A percentile compares a stretch with the other conserved stretches of the same genome.
phyloP scores from a whole-genome alignment of 208 protist species.

The Kentomonas sorsogonicus region DNA sequence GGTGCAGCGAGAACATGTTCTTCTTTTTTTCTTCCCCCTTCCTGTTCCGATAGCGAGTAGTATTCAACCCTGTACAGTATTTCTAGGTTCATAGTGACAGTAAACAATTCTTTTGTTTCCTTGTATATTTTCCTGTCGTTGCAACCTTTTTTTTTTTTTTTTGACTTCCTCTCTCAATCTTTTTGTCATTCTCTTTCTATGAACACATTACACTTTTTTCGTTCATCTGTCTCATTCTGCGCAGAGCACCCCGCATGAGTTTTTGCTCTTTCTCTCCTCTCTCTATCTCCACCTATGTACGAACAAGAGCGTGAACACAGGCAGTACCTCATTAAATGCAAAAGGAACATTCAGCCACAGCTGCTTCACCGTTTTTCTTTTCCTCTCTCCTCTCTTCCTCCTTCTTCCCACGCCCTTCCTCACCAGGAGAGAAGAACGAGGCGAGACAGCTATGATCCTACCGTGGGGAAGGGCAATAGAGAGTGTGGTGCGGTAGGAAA shows the following conservation, averaged over 20 bases:
- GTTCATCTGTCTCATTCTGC: constrained; percentile 6
- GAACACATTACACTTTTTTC: constrained; percentile 1
- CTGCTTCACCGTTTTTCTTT: constrained; percentile 9
- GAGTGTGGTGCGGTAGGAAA: too few relatives aligned
- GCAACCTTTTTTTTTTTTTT: constrained; percentile 13
- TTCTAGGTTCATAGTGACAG: too few relatives aligned
- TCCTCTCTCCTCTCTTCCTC: neutral
- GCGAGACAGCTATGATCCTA: too few relatives aligned
- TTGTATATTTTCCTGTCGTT: constrained; percentile 15
- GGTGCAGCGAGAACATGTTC: too few relatives aligned
- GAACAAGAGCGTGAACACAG: neutral
- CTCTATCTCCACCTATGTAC: constrained; percentile 8
- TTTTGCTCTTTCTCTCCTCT: constrained; percentile 3
- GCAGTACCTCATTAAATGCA: neutral
- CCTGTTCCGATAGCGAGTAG: neutral
- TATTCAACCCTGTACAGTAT: too few relatives aligned
- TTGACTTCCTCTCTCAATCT: constrained; percentile 15
- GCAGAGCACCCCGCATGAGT: neutral
- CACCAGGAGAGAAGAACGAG: too few relatives aligned
- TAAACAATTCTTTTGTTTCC: constrained; percentile 8
- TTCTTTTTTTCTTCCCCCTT: constrained; percentile 13
- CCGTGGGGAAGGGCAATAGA: too few relatives aligned
- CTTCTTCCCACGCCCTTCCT: neutral
- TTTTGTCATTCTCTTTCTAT: constrained; percentile 18
- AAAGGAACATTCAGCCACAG: too few relatives aligned